These are phyloP conservation scores for Malassezia furfur DNA, from an alignment of 1,284 basidiomycete genomes.

Conservation along the genomic window DNA sequence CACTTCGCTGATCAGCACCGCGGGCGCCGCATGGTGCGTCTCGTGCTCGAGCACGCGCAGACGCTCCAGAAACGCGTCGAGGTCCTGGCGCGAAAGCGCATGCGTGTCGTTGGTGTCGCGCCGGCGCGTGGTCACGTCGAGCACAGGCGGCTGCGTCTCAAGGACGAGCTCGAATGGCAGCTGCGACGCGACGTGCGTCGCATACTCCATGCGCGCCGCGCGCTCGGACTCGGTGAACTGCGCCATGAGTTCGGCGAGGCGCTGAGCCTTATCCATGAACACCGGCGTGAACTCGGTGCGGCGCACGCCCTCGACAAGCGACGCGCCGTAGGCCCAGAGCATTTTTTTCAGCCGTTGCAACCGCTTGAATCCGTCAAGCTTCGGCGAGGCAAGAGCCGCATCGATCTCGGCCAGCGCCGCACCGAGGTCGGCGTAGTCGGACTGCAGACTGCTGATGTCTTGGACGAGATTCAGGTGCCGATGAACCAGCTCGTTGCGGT, in stretches of 20 bases:
- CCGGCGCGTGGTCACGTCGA: conserved; percentile 38
- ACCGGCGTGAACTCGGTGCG: conserved; percentile 64
- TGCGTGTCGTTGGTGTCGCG: conserved; percentile 22
- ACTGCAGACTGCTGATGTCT: conserved; percentile 45
- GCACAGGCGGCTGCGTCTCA: conserved; percentile 29
- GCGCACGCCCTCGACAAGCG: conserved; percentile 78
- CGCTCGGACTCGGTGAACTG: conserved; percentile 31
- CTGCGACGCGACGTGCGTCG: conserved; percentile 24
- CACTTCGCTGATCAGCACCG: background rate
- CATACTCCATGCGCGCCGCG: conserved; percentile 28
- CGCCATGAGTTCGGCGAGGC: conserved; percentile 45
- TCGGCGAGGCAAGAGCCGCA: conserved; percentile 27
- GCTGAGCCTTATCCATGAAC: conserved; percentile 34
- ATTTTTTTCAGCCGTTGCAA: conserved; percentile 78
- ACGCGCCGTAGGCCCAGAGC: conserved; percentile 84
- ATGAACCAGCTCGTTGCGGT: conserved; percentile 40
- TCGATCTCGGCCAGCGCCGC: conserved; percentile 31
- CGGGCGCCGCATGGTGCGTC: conserved; percentile 11
- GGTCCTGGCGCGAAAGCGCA: conserved; percentile 25
- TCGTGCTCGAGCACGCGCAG: conserved; percentile 28
- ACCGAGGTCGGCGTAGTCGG: conserved; percentile 38
- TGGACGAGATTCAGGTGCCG: conserved; percentile 36
- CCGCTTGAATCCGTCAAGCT: conserved; percentile 69
- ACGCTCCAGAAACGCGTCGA: conserved; percentile 26
- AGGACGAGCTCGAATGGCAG: conserved; percentile 38